Conservation (phyloP, 2,329 filamentous ascomycete species). For the Raffaelea albimanens region DNA sequence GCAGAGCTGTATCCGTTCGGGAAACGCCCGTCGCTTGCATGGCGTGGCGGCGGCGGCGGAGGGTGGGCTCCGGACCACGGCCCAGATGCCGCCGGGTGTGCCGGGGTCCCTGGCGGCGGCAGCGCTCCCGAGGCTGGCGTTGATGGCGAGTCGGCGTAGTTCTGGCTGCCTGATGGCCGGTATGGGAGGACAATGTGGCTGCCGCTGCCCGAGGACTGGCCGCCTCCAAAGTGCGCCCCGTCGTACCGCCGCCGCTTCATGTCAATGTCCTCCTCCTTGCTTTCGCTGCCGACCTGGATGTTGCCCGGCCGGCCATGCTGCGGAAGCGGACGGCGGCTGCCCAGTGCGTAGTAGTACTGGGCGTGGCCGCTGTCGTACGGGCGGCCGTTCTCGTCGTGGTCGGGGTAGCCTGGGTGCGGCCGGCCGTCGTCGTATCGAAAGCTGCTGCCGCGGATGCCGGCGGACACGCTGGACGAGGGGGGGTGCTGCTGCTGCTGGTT, state of each 20-base stretch:
- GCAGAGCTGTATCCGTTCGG: not conserved
- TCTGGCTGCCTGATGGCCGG: slow-evolving; percentile 5
- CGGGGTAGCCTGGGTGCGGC: slow-evolving; percentile 14
- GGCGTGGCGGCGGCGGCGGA: slow-evolving; percentile 2
- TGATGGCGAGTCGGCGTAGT: not conserved
- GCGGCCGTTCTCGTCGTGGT: slow-evolving; percentile 19
- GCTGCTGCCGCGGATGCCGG: slow-evolving; percentile 18
- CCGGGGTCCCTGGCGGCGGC: not conserved
- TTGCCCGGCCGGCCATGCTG: not conserved
- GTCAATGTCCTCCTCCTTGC: slow-evolving; percentile 36
- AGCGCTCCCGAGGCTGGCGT: not conserved
- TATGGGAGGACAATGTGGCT: slow-evolving; percentile 11
- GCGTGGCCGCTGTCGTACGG: slow-evolving; percentile 11
- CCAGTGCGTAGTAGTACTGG: not conserved
- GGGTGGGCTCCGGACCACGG: not conserved
- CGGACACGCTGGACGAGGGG: not conserved
- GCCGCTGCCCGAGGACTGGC: not conserved
- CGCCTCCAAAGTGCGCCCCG: too few relatives aligned
- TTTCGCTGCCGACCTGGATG: not conserved
- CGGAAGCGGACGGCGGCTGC: slow-evolving; percentile 6
- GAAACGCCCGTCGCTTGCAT: not conserved
- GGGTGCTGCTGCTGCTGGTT: not conserved
- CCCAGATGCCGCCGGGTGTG: not conserved
- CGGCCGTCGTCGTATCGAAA: not conserved
- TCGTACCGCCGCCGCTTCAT: slow-evolving; percentile 55